Evolutionary conservation across 164 flowering plant species (phyloP).

Genomic region (Stephania cephalantha): DNA sequence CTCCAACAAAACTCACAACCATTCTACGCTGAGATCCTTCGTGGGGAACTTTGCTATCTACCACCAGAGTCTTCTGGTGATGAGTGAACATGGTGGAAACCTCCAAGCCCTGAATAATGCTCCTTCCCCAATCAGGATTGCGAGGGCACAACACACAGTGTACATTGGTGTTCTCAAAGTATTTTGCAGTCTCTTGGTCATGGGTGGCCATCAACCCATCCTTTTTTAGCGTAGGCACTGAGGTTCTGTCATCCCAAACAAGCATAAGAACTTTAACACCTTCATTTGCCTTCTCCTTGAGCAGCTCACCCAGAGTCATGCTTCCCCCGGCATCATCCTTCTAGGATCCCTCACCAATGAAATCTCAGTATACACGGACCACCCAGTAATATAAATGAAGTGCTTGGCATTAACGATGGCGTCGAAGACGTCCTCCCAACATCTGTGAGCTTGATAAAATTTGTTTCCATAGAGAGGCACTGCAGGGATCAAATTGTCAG

Average conservation of each 20-base stretch:
- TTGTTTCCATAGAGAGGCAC: slow-evolving; percentile 1
- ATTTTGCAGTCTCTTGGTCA: slow-evolving; percentile 4
- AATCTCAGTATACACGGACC: slow-evolving; percentile 8
- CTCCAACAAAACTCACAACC: slow-evolving; percentile 8
- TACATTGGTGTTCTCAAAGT: background rate
- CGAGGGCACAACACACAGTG: slow-evolving; percentile 8
- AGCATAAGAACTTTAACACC: slow-evolving; percentile 9
- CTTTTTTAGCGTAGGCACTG: background rate
- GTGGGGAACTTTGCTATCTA: background rate
- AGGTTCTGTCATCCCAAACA: slow-evolving; percentile 5
- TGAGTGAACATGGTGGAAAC: slow-evolving; percentile 6
- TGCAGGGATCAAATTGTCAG: slow-evolving; percentile 1
- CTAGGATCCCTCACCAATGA: slow-evolving; percentile 6
- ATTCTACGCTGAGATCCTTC: slow-evolving; percentile 1
- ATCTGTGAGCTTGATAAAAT: background rate
- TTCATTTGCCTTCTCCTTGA: slow-evolving; percentile 9
- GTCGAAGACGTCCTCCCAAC: slow-evolving; percentile 9
- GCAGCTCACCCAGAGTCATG: slow-evolving; percentile 5
- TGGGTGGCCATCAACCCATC: slow-evolving; percentile 6
- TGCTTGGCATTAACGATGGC: slow-evolving; percentile 8
- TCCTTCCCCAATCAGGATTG: slow-evolving; percentile 1
- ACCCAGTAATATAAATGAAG: slow-evolving; percentile 2
- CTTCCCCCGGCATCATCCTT: background rate
- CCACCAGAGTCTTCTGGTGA: slow-evolving; percentile 8
- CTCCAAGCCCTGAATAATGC: slow-evolving; percentile 6